phyloP scores from a whole-genome alignment of 768 basidiomycete species.

The Mycena maculata region DNA sequence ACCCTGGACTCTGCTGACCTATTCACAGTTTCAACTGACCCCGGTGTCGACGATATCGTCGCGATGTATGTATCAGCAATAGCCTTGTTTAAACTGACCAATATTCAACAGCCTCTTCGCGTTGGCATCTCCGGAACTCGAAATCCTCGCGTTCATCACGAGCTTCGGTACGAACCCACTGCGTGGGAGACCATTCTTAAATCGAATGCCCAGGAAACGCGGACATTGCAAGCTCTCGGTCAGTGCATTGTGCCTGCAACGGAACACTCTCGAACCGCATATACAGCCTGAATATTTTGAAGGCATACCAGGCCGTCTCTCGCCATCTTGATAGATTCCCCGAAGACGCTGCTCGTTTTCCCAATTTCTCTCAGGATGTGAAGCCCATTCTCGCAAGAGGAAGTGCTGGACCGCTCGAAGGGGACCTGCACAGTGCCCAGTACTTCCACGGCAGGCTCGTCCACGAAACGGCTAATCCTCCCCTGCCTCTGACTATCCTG shows the following conservation, averaged over 20 bases:
- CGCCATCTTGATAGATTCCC: slow-evolving; percentile 69
- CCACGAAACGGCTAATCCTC: not conserved
- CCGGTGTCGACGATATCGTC: slow-evolving; percentile 85
- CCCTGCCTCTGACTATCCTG: slow-evolving; percentile 5
- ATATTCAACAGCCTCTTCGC: slow-evolving; percentile 75
- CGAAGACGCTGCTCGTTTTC: slow-evolving; percentile 65
- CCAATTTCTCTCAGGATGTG: slow-evolving; percentile 61
- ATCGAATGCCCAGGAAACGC: slow-evolving; percentile 69
- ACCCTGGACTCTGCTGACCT: slow-evolving; percentile 1
- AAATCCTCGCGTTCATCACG: slow-evolving; percentile 76
- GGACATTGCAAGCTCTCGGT: slow-evolving; percentile 71
- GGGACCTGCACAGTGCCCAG: slow-evolving; percentile 77
- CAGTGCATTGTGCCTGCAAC: slow-evolving; percentile 43
- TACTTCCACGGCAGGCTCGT: slow-evolving; percentile 87
- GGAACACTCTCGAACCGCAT: slow-evolving; percentile 1
- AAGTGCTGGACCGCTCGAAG: slow-evolving; percentile 72
- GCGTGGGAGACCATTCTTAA: not conserved
- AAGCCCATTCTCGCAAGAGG: slow-evolving; percentile 78
- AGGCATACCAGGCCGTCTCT: slow-evolving; percentile 76
- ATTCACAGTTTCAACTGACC: slow-evolving; percentile 83
- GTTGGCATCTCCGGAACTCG: slow-evolving; percentile 84
- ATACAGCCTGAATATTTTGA: slow-evolving; percentile 76
- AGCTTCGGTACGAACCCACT: slow-evolving; percentile 62
- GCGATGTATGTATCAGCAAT: slow-evolving; percentile 67
- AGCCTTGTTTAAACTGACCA: slow-evolving; percentile 9